Evolutionary conservation across 83 land plant genomes (phyloP).

Genomic region (Picea engelmannii): DNA sequence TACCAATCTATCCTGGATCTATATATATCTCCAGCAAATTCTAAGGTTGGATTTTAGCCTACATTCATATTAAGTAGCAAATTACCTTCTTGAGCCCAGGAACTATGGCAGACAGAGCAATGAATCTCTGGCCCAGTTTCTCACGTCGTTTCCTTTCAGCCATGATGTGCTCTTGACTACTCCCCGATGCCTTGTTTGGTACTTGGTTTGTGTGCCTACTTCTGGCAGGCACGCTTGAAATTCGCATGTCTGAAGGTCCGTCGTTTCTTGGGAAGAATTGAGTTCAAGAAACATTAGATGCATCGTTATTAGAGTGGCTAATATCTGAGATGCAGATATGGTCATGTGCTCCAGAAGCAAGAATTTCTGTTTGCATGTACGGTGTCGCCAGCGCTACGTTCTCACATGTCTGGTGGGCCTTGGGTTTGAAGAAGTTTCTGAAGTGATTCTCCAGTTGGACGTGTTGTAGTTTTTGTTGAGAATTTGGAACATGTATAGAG

Average conservation of each 20-base stretch:
- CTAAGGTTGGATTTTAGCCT: neutral
- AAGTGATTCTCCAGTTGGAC: neutral
- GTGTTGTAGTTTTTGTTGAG: neutral
- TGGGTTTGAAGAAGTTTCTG: neutral
- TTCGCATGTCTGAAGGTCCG: too few relatives aligned
- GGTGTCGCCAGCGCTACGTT: too few relatives aligned
- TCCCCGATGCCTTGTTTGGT: neutral
- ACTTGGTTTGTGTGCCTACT: neutral
- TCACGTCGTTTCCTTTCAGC: neutral
- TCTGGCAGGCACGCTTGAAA: neutral
- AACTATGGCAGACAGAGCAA: constrained; percentile 67
- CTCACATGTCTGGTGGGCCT: neutral
- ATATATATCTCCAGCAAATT: too few relatives aligned
- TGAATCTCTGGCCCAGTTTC: constrained; percentile 69
- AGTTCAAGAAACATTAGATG: too few relatives aligned
- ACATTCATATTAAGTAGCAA: neutral
- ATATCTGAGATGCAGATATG: too few relatives aligned
- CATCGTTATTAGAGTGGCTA: too few relatives aligned
- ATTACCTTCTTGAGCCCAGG: constrained; percentile 16
- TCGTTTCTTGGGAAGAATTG: too few relatives aligned
- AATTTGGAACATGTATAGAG: neutral
- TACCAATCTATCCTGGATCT: too few relatives aligned
- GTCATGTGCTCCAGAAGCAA: too few relatives aligned
- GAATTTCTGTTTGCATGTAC: neutral
- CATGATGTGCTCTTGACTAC: neutral